These are phyloP conservation scores for Saccharomyces hybrid DNA, from an alignment of 1,139 yeast species.

Conservation along the genomic window DNA sequence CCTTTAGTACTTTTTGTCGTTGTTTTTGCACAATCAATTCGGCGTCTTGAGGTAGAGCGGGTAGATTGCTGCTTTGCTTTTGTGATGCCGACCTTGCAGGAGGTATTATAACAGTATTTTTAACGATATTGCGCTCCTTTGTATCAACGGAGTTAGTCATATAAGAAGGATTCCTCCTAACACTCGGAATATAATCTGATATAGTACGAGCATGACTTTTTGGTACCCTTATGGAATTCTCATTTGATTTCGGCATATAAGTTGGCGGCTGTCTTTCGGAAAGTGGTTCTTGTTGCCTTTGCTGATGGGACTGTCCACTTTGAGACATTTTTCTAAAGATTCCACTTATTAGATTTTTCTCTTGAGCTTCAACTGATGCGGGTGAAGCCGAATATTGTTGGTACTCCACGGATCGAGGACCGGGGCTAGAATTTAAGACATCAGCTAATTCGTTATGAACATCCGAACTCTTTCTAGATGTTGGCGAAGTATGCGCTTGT, in stretches of 20 bases:
- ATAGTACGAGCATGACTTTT: constrained; percentile 36
- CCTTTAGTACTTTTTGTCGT: constrained; percentile 19
- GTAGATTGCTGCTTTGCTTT: constrained; percentile 17
- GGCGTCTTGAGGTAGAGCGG: constrained; percentile 32
- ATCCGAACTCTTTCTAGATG: too few species aligned
- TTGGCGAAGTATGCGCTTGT: too few species aligned
- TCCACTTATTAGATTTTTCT: too few species aligned
- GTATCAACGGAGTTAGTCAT: constrained; percentile 4
- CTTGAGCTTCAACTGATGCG: too few species aligned
- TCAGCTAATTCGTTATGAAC: too few species aligned
- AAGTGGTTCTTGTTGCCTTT: constrained; percentile 6
- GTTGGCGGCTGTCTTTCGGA: constrained; percentile 9
- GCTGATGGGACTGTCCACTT: too few species aligned
- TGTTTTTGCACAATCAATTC: constrained; percentile 30
- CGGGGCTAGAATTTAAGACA: too few species aligned
- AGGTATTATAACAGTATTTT: constrained; percentile 10
- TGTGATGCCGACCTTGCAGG: constrained; percentile 22
- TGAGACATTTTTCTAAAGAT: too few species aligned
- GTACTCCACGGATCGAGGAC: too few species aligned
- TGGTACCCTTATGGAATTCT: constrained; percentile 9
- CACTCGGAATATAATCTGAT: constrained; percentile 34
- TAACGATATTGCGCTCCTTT: neutral
- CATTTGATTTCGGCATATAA: constrained; percentile 6
- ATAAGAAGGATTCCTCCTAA: constrained; percentile 9
- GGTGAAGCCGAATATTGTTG: too few species aligned